Percentiles rank a stretch among this genome's conserved stretches.
These are phyloP conservation scores for Crithidia expoeki DNA, from an alignment of 208 protist species.

Conservation along the genomic window DNA sequence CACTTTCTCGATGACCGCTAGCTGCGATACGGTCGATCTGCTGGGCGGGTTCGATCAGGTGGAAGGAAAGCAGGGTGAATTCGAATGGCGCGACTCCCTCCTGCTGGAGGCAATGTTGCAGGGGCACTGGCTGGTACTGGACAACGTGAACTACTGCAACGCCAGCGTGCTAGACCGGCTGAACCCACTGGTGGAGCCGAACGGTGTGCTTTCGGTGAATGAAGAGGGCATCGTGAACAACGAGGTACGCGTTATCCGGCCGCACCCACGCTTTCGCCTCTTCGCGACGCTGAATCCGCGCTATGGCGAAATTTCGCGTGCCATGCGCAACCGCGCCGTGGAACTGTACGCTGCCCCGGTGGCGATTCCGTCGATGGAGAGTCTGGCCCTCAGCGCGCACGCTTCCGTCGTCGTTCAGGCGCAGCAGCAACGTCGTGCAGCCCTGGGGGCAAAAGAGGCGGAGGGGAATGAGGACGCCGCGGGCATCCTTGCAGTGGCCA, in stretches of 20 bases:
- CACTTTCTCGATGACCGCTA: constrained; percentile 97
- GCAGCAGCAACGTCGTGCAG: constrained; percentile 11
- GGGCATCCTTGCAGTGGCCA: background rate
- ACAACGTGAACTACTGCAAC: constrained; percentile 99
- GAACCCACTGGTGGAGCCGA: constrained; percentile 99
- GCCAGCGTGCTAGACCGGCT: constrained; percentile 99
- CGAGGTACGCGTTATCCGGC: constrained; percentile 90
- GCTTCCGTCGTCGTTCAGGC: constrained; percentile 18
- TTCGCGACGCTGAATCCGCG: constrained; percentile 98
- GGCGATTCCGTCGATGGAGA: constrained; percentile 78
- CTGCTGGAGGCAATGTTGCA: constrained; percentile 95
- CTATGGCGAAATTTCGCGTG: constrained; percentile 99
- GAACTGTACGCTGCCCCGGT: constrained; percentile 95
- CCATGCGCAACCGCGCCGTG: constrained; percentile 99
- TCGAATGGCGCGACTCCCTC: constrained; percentile 99
- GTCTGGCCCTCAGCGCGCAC: constrained; percentile 38
- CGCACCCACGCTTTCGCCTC: constrained; percentile 98
- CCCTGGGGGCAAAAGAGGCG: background rate
- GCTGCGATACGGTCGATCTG: constrained; percentile 99
- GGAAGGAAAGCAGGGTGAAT: constrained; percentile 94
- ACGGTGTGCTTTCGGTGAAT: constrained; percentile 94
- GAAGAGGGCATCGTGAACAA: constrained; percentile 96
- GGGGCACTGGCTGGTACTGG: constrained; percentile 99
- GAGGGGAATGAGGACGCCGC: background rate
- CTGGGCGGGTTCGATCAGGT: constrained; percentile 99